Conservation (phyloP, 371 early-diverging fungal genomes). For the Saksenaea vasiformis region DNA sequence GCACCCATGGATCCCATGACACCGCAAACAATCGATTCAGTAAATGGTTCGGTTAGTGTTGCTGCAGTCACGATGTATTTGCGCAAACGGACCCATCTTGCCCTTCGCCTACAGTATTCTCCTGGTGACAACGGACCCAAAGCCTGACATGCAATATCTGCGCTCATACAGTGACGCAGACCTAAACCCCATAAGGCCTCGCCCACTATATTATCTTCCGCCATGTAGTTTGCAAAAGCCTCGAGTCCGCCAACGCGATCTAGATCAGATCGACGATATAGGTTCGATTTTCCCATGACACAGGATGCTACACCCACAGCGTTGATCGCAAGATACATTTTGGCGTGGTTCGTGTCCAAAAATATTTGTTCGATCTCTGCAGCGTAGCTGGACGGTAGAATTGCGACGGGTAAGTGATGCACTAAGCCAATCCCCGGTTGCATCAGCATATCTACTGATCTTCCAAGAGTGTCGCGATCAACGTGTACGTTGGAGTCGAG, state of each 20-base stretch:
- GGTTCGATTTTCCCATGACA: conserved; percentile 92
- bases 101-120: conserved; percentile 82
- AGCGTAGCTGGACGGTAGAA: conserved; percentile 72
- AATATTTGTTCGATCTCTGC: conserved; percentile 85
- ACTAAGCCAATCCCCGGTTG: conserved; percentile 87
- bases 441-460: conserved; percentile 74
- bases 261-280: conserved; percentile 87
- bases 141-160: conserved; percentile 83
- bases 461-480: conserved; percentile 71
- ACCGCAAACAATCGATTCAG: conserved; percentile 85
- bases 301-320: conserved; percentile 80
- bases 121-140: conserved; percentile 69
- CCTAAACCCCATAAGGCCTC: conserved; percentile 83
- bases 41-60: conserved; percentile 88
- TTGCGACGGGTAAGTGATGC: conserved; percentile 89
- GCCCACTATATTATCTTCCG: conserved; percentile 95
- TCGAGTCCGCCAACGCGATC: conserved; percentile 80
- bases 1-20: conserved; percentile 69
- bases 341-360: conserved; percentile 89
- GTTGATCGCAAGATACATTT: conserved; percentile 93
- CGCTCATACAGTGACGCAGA: conserved; percentile 81
- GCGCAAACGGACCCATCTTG: conserved; percentile 91
- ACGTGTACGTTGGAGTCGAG: conserved; percentile 89
- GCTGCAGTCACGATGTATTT: conserved; percentile 88
- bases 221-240: conserved; percentile 86